Base-by-base conservation (phyloP, 768 basidiomycete species). In the Sporobolomyces phaffii region DNA sequence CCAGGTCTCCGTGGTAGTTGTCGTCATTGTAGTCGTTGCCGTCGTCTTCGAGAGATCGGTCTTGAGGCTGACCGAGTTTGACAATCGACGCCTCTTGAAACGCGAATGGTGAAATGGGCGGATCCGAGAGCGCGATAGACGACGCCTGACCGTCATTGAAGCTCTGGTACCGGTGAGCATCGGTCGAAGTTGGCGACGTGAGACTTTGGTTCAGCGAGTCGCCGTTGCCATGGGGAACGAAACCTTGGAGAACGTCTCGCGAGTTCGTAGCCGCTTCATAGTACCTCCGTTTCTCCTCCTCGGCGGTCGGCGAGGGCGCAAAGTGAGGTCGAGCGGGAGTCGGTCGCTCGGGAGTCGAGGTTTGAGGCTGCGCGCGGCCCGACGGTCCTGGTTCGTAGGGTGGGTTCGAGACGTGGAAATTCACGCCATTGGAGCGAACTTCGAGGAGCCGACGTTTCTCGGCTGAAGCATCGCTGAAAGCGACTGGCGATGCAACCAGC, bases 211-310 rank as follows among this genome's bases (percentile, higher is more conserved):
- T n/a, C n/a, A n/a, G n/a, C n/a, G n/a, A n/a, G n/a, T n/a, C n/a
- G n/a, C n/a, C n/a, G n/a, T n/a, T n/a, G n/a, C n/a, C n/a, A n/a
- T n/a, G 24, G 5, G 6, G 26, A 5, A 9, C 47, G 29, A 33
- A 13, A 2, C 43, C 31, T 61, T 65, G 66, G 7, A 68, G 50
- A 6, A 10, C 14, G 28, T 69, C 68, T 8, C 68, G 57, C 3
- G 52, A 43, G 17, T 40, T 52, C 3, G 68, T 57, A 5, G 68
- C 68, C 6, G 47, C 43, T 31, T 64, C 62, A 40, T 60, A 64
- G 41, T 54, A 50, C 24, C 45, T 40, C 2, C 31, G 28, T 41
- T 69, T 69, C 33, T 69, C 68, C 18, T 69, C 58, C 52, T 64
- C 68, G n/a, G 62, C 68, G 0, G 52, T 60, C 11, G 51, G 40